Conservation (phyloP, 768 basidiomycete genomes). For the Clitopilus hobsonii region DNA sequence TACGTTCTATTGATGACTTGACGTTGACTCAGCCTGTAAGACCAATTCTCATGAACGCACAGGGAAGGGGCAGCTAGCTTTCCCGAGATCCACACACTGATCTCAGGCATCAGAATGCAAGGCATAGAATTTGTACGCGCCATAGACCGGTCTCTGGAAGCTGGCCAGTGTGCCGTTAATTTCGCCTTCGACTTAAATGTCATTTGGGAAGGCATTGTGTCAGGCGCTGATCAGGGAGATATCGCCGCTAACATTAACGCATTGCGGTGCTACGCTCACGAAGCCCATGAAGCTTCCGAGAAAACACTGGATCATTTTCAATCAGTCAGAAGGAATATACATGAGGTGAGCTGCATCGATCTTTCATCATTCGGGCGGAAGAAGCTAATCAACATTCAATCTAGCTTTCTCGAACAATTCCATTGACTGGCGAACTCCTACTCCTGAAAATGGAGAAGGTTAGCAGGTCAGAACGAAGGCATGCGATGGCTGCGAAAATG, state of each 20-base stretch:
- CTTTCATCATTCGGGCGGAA: neutral
- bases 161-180: neutral
- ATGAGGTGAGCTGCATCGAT: neutral
- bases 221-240: neutral
- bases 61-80: neutral
- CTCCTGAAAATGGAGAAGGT: neutral
- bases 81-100: neutral
- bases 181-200: neutral
- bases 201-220: neutral
- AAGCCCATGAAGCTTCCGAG: neutral
- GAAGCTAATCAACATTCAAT: neutral
- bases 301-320: neutral
- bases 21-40: neutral
- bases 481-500: neutral
- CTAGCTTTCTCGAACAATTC: neutral
- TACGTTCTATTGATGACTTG: neutral
- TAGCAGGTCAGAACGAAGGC: neutral
- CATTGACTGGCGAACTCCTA: neutral
- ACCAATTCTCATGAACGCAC: neutral
- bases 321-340: neutral
- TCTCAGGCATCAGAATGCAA: neutral
- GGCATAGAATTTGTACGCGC: neutral
- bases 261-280: neutral
- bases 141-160: neutral
- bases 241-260: neutral